Conservation (phyloP, 768 basidiomycete species). For the Auriscalpium microsporum region DNA sequence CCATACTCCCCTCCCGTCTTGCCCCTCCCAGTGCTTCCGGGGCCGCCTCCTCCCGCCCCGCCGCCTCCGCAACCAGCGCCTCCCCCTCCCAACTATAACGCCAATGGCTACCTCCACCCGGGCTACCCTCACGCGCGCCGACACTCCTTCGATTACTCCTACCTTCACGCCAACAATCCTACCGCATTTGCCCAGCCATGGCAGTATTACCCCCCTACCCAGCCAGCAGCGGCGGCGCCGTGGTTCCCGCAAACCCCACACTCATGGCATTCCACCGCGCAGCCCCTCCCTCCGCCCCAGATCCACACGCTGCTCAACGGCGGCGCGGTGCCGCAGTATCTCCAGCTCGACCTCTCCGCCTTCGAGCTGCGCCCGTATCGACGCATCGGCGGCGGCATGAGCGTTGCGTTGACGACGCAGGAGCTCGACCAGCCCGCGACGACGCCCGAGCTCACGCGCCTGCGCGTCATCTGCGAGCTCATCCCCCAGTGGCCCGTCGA, state of each 20-base stretch:
- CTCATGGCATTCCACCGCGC: slow-evolving; percentile 5
- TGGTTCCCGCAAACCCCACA: slow-evolving; percentile 6
- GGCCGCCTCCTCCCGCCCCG: background rate
- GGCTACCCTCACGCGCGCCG: slow-evolving; percentile 4
- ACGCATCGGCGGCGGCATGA: background rate
- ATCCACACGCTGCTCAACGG: slow-evolving; percentile 13
- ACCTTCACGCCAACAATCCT: background rate
- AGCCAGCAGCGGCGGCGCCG: background rate
- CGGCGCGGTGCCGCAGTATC: slow-evolving; percentile 2
- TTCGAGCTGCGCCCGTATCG: slow-evolving; percentile 3
- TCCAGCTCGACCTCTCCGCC: slow-evolving; percentile 6
- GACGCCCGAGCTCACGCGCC: slow-evolving; percentile 13
- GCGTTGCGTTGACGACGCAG: slow-evolving; percentile 1
- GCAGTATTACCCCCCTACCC: background rate
- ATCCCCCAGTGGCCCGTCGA: slow-evolving; percentile 15
- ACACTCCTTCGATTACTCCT: slow-evolving; percentile 9
- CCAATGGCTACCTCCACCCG: background rate
- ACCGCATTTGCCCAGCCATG: background rate
- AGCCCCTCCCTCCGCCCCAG: slow-evolving; percentile 11
- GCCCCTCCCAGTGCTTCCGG: background rate
- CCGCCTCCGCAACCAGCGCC: background rate
- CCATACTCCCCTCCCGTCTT: background rate
- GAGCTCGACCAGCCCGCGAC: slow-evolving; percentile 15
- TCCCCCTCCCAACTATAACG: too few species aligned
- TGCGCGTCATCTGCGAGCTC: slow-evolving; percentile 10